Conservation (phyloP, 2,329 filamentous ascomycete genomes). For the Fusarium chlamydosporum region DNA sequence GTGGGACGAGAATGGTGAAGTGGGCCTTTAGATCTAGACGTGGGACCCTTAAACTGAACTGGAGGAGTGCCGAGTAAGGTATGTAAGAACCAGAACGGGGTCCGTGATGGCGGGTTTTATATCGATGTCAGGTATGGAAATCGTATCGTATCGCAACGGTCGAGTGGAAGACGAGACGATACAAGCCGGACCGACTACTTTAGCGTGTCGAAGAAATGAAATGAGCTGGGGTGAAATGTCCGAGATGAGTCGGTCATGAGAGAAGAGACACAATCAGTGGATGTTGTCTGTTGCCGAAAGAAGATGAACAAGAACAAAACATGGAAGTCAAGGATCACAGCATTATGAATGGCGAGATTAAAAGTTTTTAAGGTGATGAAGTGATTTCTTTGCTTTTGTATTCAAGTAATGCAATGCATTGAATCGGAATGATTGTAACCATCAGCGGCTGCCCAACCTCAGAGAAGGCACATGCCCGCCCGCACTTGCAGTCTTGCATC, state of each 20-base stretch:
- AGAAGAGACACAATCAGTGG: background rate
- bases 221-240: conserved; percentile 1
- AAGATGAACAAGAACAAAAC: background rate
- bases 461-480: conserved; percentile 24
- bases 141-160: conserved; percentile 29
- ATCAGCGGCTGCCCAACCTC: conserved; percentile 28
- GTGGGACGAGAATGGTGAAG: conserved; percentile 45
- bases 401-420: background rate
- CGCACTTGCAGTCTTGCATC: conserved; percentile 12
- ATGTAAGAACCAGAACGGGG: conserved; percentile 18
- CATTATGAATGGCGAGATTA: conserved; percentile 30
- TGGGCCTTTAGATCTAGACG: conserved; percentile 47
- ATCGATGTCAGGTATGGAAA: conserved; percentile 18
- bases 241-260: conserved; percentile 7
- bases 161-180: conserved; percentile 30
- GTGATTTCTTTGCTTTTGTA: conserved; percentile 28
- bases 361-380: conserved; percentile 14
- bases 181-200: conserved; percentile 42
- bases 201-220: conserved; percentile 30
- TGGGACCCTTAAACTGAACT: conserved; percentile 36
- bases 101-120: conserved; percentile 25
- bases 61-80: conserved; percentile 12
- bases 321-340: conserved; percentile 6
- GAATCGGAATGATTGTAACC: conserved; percentile 3
- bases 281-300: background rate